Evolutionary conservation across 176 grass and related monocot genomes (phyloP).

Genomic region (Areca catechu): DNA sequence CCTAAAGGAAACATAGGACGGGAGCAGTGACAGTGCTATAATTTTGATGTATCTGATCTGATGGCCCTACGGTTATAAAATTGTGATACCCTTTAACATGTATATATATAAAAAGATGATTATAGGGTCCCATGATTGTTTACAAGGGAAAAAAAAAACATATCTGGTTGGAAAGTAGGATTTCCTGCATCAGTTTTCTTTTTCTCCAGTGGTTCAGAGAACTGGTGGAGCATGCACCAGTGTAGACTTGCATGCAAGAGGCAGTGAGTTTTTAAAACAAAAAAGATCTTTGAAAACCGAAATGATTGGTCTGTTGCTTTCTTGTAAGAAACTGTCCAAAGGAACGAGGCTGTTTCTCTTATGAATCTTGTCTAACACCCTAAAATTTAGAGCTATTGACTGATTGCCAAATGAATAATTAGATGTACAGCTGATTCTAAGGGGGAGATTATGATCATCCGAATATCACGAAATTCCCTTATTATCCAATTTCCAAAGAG

Average conservation of each 20-base stretch:
- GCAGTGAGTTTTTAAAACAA: not conserved
- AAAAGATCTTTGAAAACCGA: not conserved
- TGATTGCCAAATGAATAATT: not conserved
- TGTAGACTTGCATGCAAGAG: no score
- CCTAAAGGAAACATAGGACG: no score
- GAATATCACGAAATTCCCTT: not conserved
- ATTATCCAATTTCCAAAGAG: no score
- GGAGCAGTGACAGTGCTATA: no score
- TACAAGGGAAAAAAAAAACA: not conserved
- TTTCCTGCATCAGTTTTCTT: slow-evolving; percentile 30
- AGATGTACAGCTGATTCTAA: not conserved
- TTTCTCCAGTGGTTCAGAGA: not conserved
- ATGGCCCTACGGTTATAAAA: no score
- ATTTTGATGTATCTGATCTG: no score
- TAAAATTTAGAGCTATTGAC: not conserved
- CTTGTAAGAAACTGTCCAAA: not conserved
- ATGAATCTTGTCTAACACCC: slow-evolving; percentile 1
- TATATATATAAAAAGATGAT: slow-evolving; percentile 4
- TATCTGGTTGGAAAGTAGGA: slow-evolving; percentile 21
- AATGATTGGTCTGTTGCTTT: no score
- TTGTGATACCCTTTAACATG: no score
- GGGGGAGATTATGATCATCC: not conserved
- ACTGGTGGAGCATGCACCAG: not conserved
- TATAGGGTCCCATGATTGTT: slow-evolving; percentile 24
- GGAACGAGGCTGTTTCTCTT: not conserved